Conservation (phyloP, 176 grass and related monocot species). For the Musa troglodytarum region DNA sequence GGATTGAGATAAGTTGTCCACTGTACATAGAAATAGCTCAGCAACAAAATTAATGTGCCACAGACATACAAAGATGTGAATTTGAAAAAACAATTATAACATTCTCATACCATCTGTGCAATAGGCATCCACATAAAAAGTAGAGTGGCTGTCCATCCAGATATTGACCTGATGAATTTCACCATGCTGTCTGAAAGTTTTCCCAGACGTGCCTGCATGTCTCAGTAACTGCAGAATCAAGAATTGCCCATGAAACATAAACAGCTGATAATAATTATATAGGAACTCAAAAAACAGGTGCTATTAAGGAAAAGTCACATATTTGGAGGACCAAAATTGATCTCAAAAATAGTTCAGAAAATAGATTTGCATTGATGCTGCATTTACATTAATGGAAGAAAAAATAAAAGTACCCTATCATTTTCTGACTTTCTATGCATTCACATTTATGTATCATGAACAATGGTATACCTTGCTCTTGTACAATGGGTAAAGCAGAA, state of each 20-base stretch:
- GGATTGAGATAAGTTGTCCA: slow-evolving; percentile 99
- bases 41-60: background rate
- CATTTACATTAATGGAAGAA: too few species aligned
- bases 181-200: slow-evolving; percentile 57
- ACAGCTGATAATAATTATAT: background rate
- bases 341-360: background rate
- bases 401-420: too few species aligned
- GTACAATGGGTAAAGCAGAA: too few species aligned
- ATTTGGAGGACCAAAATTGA: background rate
- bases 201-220: slow-evolving; percentile 65
- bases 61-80: background rate
- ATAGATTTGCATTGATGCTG: too few species aligned
- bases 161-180: slow-evolving; percentile 66
- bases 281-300: background rate
- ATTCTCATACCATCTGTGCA: slow-evolving; percentile 69
- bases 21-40: slow-evolving; percentile 39
- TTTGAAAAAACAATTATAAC: background rate
- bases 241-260: slow-evolving; percentile 18
- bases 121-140: slow-evolving; percentile 99
- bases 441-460: too few species aligned
- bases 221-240: slow-evolving; percentile 23
- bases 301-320: background rate
- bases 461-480: too few species aligned
- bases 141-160: slow-evolving; percentile 98
- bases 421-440: too few species aligned